Base-by-base conservation (phyloP, 805 yeast species). In the Monosporozyma solicola region DNA sequence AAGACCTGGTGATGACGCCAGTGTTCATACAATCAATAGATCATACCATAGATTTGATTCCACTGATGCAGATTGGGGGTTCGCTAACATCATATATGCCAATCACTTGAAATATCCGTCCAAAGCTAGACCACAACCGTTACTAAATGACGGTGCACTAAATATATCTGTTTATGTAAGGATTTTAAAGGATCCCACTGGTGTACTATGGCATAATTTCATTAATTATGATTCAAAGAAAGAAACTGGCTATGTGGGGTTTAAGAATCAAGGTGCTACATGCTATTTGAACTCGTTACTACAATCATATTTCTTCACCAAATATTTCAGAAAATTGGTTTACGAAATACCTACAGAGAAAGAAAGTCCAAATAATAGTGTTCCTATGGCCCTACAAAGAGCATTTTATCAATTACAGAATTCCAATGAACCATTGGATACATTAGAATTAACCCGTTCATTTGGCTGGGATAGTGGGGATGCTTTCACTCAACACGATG, bases 391-490 rank as follows among this genome's bases (percentile, higher is more conserved):
- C 0, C 72, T 94, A 47, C 99, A 94, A 67, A 78, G 96, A 56
- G 79, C 91, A 27, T 94, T 94, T 62, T 92, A 89, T 65, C 80
- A 80, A 56, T 74, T 94, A 57, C 84, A 85, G 59, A 82, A 84
- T 3, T 84, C 96, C 0, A 72, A 76, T 10, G 80, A 80, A 22
- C 87, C 97, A 0, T 80, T 92, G 4, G 92, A 87, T 54, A 94
- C 99, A 0, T 67, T 80, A 56, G 96, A 88, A 64, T 75, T 94
- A 51, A 94, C 99, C 0, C 80, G 82, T 54, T 84, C 97, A 0
- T 94, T 94, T 75, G 99, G 99, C 8, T 94, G 99, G 99, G 96
- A 90, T 65, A 79, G 87, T 9, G 84, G 85, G 5, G 99, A 94
- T 60, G 96, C 97, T 0, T 94, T 94, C 69, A 87, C 95, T 2